Evolutionary conservation across 2,329 filamentous ascomycete genomes (phyloP).

Genomic region (Xylogone sp.): DNA sequence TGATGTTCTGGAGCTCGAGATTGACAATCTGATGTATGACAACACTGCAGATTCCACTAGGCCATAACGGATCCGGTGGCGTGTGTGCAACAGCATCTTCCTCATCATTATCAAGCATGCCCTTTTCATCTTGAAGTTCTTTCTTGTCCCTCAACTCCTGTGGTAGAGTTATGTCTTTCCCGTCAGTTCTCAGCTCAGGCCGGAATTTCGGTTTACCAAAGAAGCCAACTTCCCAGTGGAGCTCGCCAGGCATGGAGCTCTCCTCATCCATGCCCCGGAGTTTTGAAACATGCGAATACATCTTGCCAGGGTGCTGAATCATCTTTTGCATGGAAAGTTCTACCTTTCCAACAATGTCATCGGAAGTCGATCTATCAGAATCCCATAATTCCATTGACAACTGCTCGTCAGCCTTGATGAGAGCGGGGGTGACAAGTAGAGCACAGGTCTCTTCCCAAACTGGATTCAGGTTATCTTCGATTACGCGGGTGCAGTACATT

Average conservation of each 20-base stretch:
- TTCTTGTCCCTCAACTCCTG: slow-evolving; percentile 68
- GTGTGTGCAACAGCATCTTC: slow-evolving; percentile 87
- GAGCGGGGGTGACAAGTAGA: slow-evolving; percentile 79
- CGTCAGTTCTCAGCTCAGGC: slow-evolving; percentile 78
- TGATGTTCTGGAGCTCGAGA: slow-evolving; percentile 85
- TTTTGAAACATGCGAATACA: slow-evolving; percentile 86
- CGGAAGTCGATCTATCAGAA: slow-evolving; percentile 85
- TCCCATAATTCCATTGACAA: slow-evolving; percentile 95
- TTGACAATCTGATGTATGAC: slow-evolving; percentile 95
- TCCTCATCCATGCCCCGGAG: slow-evolving; percentile 79
- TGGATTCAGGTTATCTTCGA: slow-evolving; percentile 90
- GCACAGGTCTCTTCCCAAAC: slow-evolving; percentile 87
- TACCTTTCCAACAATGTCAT: slow-evolving; percentile 93
- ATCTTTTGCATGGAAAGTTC: slow-evolving; percentile 92
- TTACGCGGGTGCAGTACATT: slow-evolving; percentile 95
- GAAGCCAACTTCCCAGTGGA: slow-evolving; percentile 95
- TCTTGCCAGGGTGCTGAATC: slow-evolving; percentile 88
- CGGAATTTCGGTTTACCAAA: slow-evolving; percentile 90
- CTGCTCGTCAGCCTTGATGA: slow-evolving; percentile 92
- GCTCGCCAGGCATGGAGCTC: slow-evolving; percentile 84
- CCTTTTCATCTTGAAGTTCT: slow-evolving; percentile 85
- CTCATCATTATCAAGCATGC: slow-evolving; percentile 64
- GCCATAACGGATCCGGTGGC: slow-evolving; percentile 94
- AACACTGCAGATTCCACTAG: slow-evolving; percentile 81
- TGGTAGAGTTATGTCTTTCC: slow-evolving; percentile 75